Conservation (phyloP, 208 protist genomes). For the Leishmania aethiopica region DNA sequence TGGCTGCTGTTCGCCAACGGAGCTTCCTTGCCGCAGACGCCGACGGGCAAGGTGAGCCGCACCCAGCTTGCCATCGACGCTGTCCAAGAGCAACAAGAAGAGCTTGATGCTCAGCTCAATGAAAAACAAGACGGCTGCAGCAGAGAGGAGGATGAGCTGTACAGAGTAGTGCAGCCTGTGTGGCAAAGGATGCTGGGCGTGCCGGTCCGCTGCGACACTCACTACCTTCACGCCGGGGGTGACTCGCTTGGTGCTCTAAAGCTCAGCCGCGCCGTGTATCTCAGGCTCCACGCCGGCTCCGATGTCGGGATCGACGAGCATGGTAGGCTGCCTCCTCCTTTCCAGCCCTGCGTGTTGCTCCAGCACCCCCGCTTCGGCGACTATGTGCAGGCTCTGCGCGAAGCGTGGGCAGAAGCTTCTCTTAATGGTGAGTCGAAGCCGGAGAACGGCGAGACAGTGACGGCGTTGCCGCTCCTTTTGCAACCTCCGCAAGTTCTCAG, state of each 20-base stretch:
- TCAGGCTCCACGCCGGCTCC: constrained; percentile 32
- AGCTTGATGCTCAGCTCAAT: background rate
- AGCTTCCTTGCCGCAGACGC: constrained; percentile 36
- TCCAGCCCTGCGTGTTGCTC: constrained; percentile 52
- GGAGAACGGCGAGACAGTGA: background rate
- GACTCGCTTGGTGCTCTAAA: constrained; percentile 73
- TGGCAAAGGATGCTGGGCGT: constrained; percentile 41
- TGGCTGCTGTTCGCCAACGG: constrained; percentile 34
- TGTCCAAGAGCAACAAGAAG: background rate
- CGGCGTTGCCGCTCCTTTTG: background rate
- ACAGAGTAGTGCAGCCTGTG: constrained; percentile 13
- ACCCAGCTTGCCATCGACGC: constrained; percentile 12
- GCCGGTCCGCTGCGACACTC: constrained; percentile 29
- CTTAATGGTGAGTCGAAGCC: background rate
- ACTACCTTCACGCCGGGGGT: constrained; percentile 61
- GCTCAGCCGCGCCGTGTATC: constrained; percentile 49
- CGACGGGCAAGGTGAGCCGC: constrained; percentile 50
- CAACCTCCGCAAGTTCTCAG: background rate
- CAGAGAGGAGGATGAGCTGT: constrained; percentile 14
- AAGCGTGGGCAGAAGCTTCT: background rate
- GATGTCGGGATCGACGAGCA: constrained; percentile 52
- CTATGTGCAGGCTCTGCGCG: constrained; percentile 40
- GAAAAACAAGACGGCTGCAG: background rate
- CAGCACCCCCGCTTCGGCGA: constrained; percentile 40
- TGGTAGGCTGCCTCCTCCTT: constrained; percentile 47